Base-by-base conservation (phyloP, 208 protist genomes). In the Entamoeba histolytica region DNA sequence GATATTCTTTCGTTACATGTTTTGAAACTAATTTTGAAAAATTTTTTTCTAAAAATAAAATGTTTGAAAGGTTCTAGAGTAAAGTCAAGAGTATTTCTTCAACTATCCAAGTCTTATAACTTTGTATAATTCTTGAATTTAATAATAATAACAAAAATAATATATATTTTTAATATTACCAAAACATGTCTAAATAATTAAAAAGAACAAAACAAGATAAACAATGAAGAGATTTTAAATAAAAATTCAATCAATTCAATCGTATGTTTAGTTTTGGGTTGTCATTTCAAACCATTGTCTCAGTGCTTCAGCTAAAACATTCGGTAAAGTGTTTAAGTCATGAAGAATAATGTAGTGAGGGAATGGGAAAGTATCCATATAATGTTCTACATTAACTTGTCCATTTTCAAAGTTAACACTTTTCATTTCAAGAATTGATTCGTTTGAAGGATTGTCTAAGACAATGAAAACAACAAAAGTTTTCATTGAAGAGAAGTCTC, bases 321-420 rank as follows among this genome's bases (percentile, higher is more conserved):
- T 95, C 7, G 99, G 98, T 52, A 99, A 96, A 52, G 96, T 96
- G 49, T 97, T 95, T 50, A 99, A 96, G 69, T 99, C 97, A 93
- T 98, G 96, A 51, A 99, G 96, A 91, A 99, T 96, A 19, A 99
- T 95, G 95, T 99, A 99, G 96, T 99, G 99, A 28, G 98, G 98
- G 94, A 99, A 99, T 52, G 99, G 99, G 95, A 99, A 99, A 78
- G 97, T 96, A 92, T 99, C 98, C 96, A 99, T 98, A 96, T 99
- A 99, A 1, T 96, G 95, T 8, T 95, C 96, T 15, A 97, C 96
- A 91, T 97, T 95, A 14, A 98, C 96, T 87, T 97, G 96, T 17
- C 96, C 96, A 92, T 96, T 96, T 52, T 57, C 87, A 61, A 93
- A 93, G 23, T 51, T 92, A 8, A 95, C 93, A 1, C 51, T 92